Evolutionary conservation across 495 filamentous ascomycete genomes (phyloP), one percentile per base, ranked within the genome.

Genomic region (Hyphodiscus hymeniophilus): DNA sequence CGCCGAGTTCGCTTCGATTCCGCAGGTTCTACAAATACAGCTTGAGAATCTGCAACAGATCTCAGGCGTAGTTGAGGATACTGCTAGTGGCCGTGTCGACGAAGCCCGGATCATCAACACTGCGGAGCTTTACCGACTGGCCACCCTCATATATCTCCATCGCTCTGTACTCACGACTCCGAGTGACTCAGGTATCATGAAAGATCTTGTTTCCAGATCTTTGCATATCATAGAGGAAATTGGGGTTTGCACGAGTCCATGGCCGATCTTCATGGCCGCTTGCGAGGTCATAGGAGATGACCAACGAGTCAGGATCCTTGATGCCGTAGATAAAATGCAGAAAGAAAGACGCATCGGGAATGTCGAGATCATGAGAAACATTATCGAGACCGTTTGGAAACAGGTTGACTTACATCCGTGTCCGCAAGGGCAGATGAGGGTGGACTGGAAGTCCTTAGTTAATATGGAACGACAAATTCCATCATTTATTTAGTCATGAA

Each of bases 381-480:
- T 36, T 36, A 18, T 36, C 6, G 34, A 15, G 13, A n/a, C 34
- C 6, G 34, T 36, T n/a, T 36, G 34, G 34, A 36, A 36, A n/a
- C 17, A 15, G 15, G 17, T n/a, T n/a, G 34, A 36, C 17, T 36
- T 36, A 18, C 6, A 18, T n/a, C 13, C 13, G 13, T 18, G 34
- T 36, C 13, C 4, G 15, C 6, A 36, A 6, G 17, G 34, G 13
- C 4, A 36, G 13, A 18, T 6, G 34, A 36, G 34, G 17, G 13
- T 36, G 4, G 34, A 36, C 15, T 36, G 34, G 34, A 36, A 18
- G 13, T 6, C 6, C 6, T n/a, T 36, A 4, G 13, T 36, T 36
- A n/a, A 36, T 36, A 5, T 36, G 4, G 26, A 28, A 10, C 4
- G 10, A 10, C 26, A 28, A 28, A 28, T 28, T 10, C 39, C 79